Base-by-base conservation (phyloP, 306 rosid species). In the Oemleria cerasiformis region DNA sequence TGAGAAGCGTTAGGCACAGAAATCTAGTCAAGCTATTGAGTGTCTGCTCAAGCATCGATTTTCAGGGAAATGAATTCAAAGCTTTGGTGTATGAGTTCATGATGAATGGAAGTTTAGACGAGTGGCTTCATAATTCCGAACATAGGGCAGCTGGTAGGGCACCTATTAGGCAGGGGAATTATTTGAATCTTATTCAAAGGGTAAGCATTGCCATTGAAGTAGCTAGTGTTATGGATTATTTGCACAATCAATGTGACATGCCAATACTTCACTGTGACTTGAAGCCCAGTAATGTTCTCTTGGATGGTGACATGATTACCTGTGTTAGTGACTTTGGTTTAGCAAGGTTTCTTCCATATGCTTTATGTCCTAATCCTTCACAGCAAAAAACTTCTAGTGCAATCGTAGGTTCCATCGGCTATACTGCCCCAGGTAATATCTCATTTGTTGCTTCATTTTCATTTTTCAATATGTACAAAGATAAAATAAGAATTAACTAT, bases 31-130 rank as follows among this genome's bases (percentile, higher is more conserved):
- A 30, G 23, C 25, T 73, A 14, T n/a, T 73, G 39, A 60, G 75
- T 0, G 65, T 61, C 1, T 78, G 82, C 25, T 12, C 80, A 76
- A 20, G 54, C 5, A 51, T n/a, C 0, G 57, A 51, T 51, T 51
- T 3, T 51, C 57, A 51, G 8, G 57, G 57, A 13, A 64, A 64
- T 0, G 40, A 43, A 3, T 64, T 64, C 7, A 43, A 64, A 43
- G 68, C 68, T 64, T 7, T 64, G 39, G 39, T 64, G 6, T 63
- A 42, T 3, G 68, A 64, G 10, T 64, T 64, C 53, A 43, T 6
- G 53, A 3, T 42, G 12, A 63, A 68, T 9, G 75, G 80, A 7
- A 68, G 34, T 17, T 16, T 57, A 1, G 50, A 56, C 0, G 55
- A 44, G 0, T 68, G 60, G 48, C 16, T 68, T 6, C 68, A 64